A percentile compares a stretch with the other conserved stretches of the same genome.
These are phyloP conservation scores for Conidiobolus incongruus DNA, from an alignment of 371 early-diverging fungal species.

Conservation along the genomic window DNA sequence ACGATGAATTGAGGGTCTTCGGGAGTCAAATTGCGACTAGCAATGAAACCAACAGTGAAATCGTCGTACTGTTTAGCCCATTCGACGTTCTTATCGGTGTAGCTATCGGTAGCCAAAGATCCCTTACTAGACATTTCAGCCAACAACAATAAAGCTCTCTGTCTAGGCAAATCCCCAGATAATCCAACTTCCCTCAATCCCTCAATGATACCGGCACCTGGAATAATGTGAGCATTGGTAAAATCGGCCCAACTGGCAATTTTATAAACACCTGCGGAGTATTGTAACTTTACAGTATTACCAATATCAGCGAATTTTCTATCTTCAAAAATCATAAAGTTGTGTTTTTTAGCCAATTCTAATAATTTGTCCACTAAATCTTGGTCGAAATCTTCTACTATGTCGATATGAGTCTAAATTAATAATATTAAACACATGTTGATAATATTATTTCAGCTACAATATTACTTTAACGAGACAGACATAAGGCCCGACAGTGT, in stretches of 20 bases:
- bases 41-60: slow-evolving; percentile 89
- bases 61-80: slow-evolving; percentile 69
- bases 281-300: slow-evolving; percentile 90
- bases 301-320: slow-evolving; percentile 92
- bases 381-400: slow-evolving; percentile 74
- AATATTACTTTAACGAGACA: slow-evolving; percentile 66
- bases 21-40: slow-evolving; percentile 36
- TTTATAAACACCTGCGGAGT: slow-evolving; percentile 67
- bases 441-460: not conserved
- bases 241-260: slow-evolving; percentile 91
- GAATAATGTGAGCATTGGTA: slow-evolving; percentile 81
- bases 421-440: no score
- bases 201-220: slow-evolving; percentile 86
- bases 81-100: slow-evolving; percentile 64
- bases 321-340: slow-evolving; percentile 93
- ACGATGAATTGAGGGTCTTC: slow-evolving; percentile 48
- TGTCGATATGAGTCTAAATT: slow-evolving; percentile 88
- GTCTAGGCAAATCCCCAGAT: slow-evolving; percentile 21
- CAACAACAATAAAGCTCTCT: slow-evolving; percentile 62
- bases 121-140: slow-evolving; percentile 93
- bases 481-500: slow-evolving; percentile 74
- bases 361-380: slow-evolving; percentile 49
- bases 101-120: slow-evolving; percentile 53
- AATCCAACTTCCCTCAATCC: slow-evolving; percentile 67
- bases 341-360: slow-evolving; percentile 55